Conservation (phyloP, 352 stramenopile species). For the Aphanomyces invadans region DNA sequence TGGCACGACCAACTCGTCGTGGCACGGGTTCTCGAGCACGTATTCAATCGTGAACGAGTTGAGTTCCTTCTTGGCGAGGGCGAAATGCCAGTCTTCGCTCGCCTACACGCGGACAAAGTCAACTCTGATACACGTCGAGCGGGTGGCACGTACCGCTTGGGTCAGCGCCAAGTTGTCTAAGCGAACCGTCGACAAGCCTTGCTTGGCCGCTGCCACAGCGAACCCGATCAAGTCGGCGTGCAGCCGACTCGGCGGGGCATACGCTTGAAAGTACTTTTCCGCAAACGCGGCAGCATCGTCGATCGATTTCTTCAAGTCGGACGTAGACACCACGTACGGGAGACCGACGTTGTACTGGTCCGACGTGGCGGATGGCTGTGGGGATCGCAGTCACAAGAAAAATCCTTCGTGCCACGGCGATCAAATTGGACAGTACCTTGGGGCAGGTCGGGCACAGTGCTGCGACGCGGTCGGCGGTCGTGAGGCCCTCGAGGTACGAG, state of each 20-base stretch:
- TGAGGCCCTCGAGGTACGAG: neutral
- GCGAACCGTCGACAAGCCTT: slow-evolving; percentile 55
- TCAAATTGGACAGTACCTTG: slow-evolving; percentile 28
- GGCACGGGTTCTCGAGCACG: slow-evolving; percentile 15
- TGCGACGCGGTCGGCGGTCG: neutral
- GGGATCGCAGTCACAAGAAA: slow-evolving; percentile 37
- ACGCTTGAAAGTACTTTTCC: slow-evolving; percentile 32
- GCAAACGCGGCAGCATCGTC: slow-evolving; percentile 68
- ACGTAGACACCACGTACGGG: slow-evolving; percentile 49
- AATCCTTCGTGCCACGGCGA: slow-evolving; percentile 26
- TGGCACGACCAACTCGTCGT: neutral
- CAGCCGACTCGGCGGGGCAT: slow-evolving; percentile 31
- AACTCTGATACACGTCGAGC: neutral
- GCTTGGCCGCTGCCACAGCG: slow-evolving; percentile 46
- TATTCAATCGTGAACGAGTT: slow-evolving; percentile 20
- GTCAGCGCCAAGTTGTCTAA: slow-evolving; percentile 64
- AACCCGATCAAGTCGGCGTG: slow-evolving; percentile 58
- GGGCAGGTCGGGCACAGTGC: slow-evolving; percentile 8
- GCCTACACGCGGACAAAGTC: neutral
- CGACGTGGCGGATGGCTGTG: slow-evolving; percentile 30
- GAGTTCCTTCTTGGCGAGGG: slow-evolving; percentile 9
- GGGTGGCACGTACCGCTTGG: slow-evolving; percentile 8
- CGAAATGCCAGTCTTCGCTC: slow-evolving; percentile 22
- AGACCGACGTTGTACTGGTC: slow-evolving; percentile 52
- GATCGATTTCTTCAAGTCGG: slow-evolving; percentile 42